Evolutionary conservation across 139 green algal genomes (phyloP).

Genomic region (Picochlorum costavermella): DNA sequence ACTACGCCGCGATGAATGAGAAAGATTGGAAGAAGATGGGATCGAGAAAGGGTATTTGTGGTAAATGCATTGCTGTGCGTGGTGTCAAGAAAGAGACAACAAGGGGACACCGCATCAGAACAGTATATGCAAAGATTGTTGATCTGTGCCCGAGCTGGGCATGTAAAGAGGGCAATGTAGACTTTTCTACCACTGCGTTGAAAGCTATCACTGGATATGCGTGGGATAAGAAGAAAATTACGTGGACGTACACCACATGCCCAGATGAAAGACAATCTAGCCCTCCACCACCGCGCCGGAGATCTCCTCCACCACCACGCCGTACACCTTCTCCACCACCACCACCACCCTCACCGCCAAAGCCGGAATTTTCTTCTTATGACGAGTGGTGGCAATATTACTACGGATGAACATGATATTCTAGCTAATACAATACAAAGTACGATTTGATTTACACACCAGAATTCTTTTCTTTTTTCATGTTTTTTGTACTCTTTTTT

Average conservation of each 20-base stretch:
- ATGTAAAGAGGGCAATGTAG: constrained; percentile 4
- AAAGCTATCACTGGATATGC: constrained; percentile 13
- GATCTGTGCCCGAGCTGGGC: constrained; percentile 6
- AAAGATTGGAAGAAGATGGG: constrained; percentile 7
- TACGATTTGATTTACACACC: neutral
- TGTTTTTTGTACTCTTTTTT: neutral
- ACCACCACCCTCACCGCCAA: too few relatives aligned
- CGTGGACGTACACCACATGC: neutral
- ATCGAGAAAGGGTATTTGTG: constrained; percentile 7
- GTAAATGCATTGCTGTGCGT: constrained; percentile 5
- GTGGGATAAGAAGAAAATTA: constrained; percentile 19
- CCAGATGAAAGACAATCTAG: neutral
- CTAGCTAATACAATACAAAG: too few relatives aligned
- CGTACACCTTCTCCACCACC: too few relatives aligned
- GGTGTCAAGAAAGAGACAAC: neutral
- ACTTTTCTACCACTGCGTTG: constrained; percentile 18
- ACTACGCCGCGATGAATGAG: constrained; percentile 11
- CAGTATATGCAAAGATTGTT: constrained; percentile 10
- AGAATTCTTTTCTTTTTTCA: neutral
- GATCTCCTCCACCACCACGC: too few relatives aligned
- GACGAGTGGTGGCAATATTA: too few relatives aligned
- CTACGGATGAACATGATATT: too few relatives aligned
- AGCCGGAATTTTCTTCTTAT: too few relatives aligned
- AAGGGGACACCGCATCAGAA: neutral
- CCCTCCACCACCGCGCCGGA: too few relatives aligned